These are phyloP conservation scores for Candida tibetensis DNA, from an alignment of 805 yeast species.

Conservation along the genomic window DNA sequence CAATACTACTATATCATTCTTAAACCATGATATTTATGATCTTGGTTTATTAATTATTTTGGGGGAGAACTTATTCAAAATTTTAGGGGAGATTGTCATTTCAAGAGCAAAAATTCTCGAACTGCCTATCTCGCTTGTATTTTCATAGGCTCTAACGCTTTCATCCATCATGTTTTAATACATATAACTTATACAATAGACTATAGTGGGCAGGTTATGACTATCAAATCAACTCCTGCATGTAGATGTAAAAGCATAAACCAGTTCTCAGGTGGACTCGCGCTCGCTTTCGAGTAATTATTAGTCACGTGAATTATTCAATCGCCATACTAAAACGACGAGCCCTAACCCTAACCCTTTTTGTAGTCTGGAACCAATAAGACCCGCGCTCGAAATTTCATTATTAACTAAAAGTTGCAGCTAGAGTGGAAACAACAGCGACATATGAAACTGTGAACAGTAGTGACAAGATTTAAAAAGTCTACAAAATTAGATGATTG, in stretches of 20 bases:
- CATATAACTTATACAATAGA: slow-evolving; percentile 8
- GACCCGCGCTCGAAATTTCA: slow-evolving; percentile 1
- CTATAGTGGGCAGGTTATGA: background rate
- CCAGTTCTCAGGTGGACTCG: background rate
- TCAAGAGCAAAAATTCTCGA: no score
- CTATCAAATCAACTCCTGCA: background rate
- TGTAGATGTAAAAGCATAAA: background rate
- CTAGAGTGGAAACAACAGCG: no score
- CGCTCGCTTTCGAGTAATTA: no score
- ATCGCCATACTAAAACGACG: no score
- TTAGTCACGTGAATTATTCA: slow-evolving; percentile 5
- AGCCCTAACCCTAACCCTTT: slow-evolving; percentile 13
- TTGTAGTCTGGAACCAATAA: slow-evolving; percentile 1
- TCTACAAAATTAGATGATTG: no score
- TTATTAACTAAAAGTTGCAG: background rate
- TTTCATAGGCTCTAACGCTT: slow-evolving; percentile 1
- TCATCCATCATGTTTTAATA: slow-evolving; percentile 10
- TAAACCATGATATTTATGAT: background rate
- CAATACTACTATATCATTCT: background rate
- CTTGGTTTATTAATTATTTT: background rate
- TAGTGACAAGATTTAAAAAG: no score
- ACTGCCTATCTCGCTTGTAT: background rate
- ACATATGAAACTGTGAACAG: no score
- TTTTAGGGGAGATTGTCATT: no score
- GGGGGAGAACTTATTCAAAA: background rate